phyloP scores from a whole-genome alignment of 2,329 filamentous ascomycete genomes.

The Colletotrichum simmondsii region DNA sequence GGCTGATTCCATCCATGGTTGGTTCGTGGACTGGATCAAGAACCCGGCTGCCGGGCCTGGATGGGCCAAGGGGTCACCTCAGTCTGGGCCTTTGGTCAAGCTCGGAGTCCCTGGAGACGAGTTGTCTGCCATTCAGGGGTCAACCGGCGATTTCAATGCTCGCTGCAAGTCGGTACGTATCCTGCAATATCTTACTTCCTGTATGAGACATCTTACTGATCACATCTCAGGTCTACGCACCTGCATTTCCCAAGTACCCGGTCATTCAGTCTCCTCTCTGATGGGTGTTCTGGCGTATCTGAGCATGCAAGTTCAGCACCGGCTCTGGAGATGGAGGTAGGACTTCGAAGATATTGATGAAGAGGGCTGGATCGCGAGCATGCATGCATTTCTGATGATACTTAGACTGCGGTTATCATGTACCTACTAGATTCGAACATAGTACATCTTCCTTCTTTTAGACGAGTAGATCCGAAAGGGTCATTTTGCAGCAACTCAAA shows the following conservation, averaged over 20 bases:
- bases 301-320: neutral
- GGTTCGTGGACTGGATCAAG: conserved; percentile 57
- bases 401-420: too few relatives aligned
- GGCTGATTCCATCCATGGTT: conserved; percentile 52
- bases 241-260: conserved; percentile 8
- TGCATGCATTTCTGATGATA: too few relatives aligned
- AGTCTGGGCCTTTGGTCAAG: conserved; percentile 43
- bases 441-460: too few relatives aligned
- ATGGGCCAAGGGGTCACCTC: conserved; percentile 47
- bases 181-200: too few relatives aligned
- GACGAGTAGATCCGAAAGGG: too few relatives aligned
- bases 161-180: conserved; percentile 42
- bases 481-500: too few relatives aligned
- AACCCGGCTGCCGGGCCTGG: conserved; percentile 53
- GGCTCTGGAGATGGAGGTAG: neutral
- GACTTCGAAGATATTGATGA: neutral
- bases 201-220: neutral
- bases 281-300: neutral
- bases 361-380: neutral
- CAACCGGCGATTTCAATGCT: conserved; percentile 45
- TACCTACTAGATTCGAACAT: too few relatives aligned
- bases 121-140: conserved; percentile 41
- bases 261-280: neutral
- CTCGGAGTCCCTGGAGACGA: conserved; percentile 49
- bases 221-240: neutral